These are phyloP conservation scores for Populus deltoides DNA, from an alignment of 345 rosid genomes.

Conservation along the genomic window DNA sequence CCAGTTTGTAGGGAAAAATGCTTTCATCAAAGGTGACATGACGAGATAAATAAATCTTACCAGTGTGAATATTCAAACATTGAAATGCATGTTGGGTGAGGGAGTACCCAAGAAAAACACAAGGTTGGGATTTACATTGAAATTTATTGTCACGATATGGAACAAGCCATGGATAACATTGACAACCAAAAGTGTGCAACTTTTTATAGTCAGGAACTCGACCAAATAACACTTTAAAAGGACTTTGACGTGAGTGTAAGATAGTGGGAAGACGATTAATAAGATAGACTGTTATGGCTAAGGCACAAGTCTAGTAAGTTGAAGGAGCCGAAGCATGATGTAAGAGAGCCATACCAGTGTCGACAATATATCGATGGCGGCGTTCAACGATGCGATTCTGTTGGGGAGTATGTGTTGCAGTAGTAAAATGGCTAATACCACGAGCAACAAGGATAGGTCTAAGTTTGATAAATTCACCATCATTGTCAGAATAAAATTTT, in stretches of 20 bases:
- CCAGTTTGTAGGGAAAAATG: neutral
- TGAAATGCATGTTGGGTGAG: neutral
- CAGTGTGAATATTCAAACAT: too few species aligned
- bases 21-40: neutral
- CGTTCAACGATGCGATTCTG: neutral
- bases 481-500: too few species aligned
- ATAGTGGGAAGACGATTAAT: neutral
- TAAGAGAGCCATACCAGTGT: neutral
- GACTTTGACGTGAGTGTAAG: neutral
- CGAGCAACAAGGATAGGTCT: accelerated
- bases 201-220: neutral
- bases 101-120: neutral
- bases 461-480: too few species aligned
- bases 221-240: neutral
- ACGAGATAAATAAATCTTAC: neutral
- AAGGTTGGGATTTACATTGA: neutral
- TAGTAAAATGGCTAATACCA: neutral
- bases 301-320: neutral
- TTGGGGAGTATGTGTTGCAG: neutral
- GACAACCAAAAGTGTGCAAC: neutral
- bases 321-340: neutral
- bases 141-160: neutral
- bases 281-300: accelerated
- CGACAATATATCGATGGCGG: neutral
- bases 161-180: neutral